Percentiles rank a stretch among this genome's conserved stretches.
phyloP scores from a whole-genome alignment of 2,329 filamentous ascomycete genomes.

The Colletotrichum siamense region DNA sequence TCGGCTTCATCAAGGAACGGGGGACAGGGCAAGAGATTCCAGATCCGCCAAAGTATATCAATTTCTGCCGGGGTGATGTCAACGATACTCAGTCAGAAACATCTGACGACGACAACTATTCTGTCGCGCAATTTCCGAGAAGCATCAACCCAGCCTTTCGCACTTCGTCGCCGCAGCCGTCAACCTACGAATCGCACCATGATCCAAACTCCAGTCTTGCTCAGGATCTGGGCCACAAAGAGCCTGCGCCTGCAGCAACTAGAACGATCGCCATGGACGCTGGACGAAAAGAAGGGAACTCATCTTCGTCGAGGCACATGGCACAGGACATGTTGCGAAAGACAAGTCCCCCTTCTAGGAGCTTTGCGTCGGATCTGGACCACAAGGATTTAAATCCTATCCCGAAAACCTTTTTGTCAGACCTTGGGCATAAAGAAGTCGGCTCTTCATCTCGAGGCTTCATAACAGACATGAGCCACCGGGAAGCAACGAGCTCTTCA shows the following conservation, averaged over 20 bases:
- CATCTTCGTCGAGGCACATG: background rate
- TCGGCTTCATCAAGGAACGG: slow-evolving; percentile 82
- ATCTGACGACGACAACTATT: slow-evolving; percentile 89
- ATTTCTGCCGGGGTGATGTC: slow-evolving; percentile 91
- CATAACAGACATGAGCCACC: background rate
- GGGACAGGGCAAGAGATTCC: slow-evolving; percentile 98
- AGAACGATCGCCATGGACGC: background rate
- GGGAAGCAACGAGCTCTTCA: background rate
- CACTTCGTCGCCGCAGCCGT: slow-evolving; percentile 94
- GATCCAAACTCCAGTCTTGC: slow-evolving; percentile 80
- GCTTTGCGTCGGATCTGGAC: background rate
- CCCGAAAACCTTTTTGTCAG: background rate
- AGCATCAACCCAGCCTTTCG: slow-evolving; percentile 96
- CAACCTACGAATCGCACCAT: slow-evolving; percentile 89
- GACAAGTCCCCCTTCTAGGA: background rate
- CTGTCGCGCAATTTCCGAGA: slow-evolving; percentile 92
- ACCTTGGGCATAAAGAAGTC: background rate
- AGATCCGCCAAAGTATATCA: slow-evolving; percentile 96
- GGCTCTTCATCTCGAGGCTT: background rate
- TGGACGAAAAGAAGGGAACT: slow-evolving; percentile 1
- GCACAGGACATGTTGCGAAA: background rate
- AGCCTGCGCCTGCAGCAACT: background rate
- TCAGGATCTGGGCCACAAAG: slow-evolving; percentile 61
- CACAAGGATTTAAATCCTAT: background rate
- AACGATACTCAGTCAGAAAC: slow-evolving; percentile 81